These are phyloP conservation scores for Gracilaria domingensis DNA, from an alignment of 23 red algal genomes.

Conservation along the genomic window DNA sequence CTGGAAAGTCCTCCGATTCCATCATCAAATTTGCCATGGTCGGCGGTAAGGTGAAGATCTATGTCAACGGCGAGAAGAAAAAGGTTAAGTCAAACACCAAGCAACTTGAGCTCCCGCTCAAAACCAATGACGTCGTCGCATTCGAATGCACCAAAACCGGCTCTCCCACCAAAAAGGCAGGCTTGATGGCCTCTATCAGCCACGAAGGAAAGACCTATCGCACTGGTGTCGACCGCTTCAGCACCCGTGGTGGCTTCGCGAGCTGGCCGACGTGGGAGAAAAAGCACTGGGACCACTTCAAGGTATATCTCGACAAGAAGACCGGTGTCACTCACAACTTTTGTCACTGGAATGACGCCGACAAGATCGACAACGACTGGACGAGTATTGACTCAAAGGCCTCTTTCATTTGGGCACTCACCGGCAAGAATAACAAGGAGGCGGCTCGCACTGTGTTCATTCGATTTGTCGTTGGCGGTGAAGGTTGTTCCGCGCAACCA, in stretches of 20 bases:
- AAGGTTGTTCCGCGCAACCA: not conserved
- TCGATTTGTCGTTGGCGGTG: not conserved
- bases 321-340: not conserved
- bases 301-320: not conserved
- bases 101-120: not conserved
- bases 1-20: not conserved
- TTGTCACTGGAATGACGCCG: slow-evolving; percentile 16
- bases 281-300: not conserved
- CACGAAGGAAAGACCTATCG: not conserved
- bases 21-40: not conserved
- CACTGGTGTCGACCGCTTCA: not conserved
- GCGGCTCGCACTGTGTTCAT: not conserved
- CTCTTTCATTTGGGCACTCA: not conserved
- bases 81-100: not conserved
- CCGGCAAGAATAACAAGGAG: too few species aligned
- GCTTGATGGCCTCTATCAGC: not conserved
- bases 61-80: not conserved
- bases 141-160: not conserved
- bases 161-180: not conserved
- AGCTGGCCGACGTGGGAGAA: not conserved
- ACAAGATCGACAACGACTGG: not conserved
- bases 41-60: not conserved
- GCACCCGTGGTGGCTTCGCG: not conserved
- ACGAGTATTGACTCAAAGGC: not conserved
- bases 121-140: slow-evolving; percentile 3